Base-by-base conservation (phyloP, 2,329 filamentous ascomycete genomes). In the Fusarium sp. region DNA sequence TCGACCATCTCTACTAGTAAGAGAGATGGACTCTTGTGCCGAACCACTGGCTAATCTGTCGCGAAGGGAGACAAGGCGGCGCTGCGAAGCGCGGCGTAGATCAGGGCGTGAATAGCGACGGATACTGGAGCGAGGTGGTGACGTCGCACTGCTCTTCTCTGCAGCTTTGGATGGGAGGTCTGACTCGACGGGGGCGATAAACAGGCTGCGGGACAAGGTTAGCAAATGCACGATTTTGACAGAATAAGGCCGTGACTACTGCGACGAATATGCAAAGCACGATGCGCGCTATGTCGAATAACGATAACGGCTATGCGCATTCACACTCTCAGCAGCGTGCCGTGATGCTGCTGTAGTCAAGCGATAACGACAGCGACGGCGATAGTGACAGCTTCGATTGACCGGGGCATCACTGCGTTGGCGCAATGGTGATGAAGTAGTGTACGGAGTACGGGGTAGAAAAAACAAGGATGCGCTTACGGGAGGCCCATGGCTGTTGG, bases 121-220 rank as follows among this genome's bases (percentile, higher is more conserved):
- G 38, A 83, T 82, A n/a, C 77, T 71, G 12, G 81, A 79, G 47
- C 81, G 81, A 43, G 75, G 68, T 38, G 75, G 74, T 23, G 77
- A 77, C 7, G 74, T 65, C 19, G 68, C 56, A 40, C 67, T 49
- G 49, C 39, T 61, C 58, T 77, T 82, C 36, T 70, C 68, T 24
- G 76, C 64, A 32, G 77, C 52, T 65, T 81, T 82, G 45, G 74
- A 68, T 15, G 76, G 69, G 43, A 82, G 54, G 62, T 83, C 81
- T 46, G 82, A 82, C 67, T 83, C 79, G 65, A 82, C 78, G 32
- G 81, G 81, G 36, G 82, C 80, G 52, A 83, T 72, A 65, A 83
- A 85, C 30, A 84, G 75, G 65, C 83, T 85, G 63, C 56, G 51
- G 43, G 40, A 34, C 53, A 55, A 32, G 49, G 54, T 62, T 46